These are phyloP conservation scores for Epichloe brachyelytri DNA, from an alignment of 2,329 filamentous ascomycete species.

Conservation along the genomic window DNA sequence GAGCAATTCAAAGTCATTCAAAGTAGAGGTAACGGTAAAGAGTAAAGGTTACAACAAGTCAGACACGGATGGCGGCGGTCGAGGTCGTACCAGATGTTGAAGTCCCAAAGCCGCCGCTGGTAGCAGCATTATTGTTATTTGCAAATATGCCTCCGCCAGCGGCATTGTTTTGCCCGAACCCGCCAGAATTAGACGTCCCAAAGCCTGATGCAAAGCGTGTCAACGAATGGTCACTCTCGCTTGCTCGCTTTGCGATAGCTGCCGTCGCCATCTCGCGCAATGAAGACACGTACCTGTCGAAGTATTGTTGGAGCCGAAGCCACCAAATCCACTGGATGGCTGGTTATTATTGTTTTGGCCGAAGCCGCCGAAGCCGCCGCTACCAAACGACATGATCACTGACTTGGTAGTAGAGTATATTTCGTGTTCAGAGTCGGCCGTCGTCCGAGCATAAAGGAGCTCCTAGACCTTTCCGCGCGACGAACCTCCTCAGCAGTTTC, in stretches of 20 bases:
- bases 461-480: neutral
- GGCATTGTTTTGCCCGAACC: constrained; percentile 30
- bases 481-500: neutral
- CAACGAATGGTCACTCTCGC: constrained; percentile 11
- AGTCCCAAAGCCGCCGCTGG: constrained; percentile 24
- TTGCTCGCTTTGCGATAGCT: constrained; percentile 5
- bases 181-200: constrained; percentile 19
- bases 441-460: neutral
- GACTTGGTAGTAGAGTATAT: constrained; percentile 3
- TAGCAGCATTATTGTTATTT: constrained; percentile 12
- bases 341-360: constrained; percentile 36
- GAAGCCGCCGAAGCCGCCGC: constrained; percentile 43
- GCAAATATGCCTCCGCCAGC: constrained; percentile 34
- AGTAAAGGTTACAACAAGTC: neutral
- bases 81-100: constrained; percentile 18
- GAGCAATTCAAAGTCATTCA: neutral
- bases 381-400: constrained; percentile 41
- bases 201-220: constrained; percentile 17
- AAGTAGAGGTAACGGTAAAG: neutral
- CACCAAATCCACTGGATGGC: constrained; percentile 37
- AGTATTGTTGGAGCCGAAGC: constrained; percentile 35
- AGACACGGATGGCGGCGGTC: neutral
- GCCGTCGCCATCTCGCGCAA: neutral
- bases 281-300: constrained; percentile 37
- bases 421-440: neutral